phyloP scores from a whole-genome alignment of 2,329 filamentous ascomycete species.

The Fusarium penzigii region DNA sequence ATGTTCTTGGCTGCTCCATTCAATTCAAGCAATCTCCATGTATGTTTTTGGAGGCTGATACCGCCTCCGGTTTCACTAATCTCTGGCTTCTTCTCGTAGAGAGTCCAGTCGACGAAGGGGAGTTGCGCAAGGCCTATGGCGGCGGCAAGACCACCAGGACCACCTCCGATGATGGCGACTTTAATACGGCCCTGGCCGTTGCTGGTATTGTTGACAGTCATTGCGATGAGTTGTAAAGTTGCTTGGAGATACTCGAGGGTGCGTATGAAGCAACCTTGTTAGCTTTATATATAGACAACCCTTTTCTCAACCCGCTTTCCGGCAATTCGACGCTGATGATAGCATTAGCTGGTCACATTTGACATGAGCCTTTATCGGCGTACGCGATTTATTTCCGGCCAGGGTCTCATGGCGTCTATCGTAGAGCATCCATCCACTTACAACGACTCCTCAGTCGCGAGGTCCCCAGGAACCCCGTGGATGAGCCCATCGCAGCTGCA shows the following conservation, averaged over 20 bases:
- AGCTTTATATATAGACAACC: too few relatives aligned
- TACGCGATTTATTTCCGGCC: background rate
- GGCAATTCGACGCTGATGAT: background rate
- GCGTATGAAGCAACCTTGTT: too few relatives aligned
- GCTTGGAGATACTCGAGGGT: background rate
- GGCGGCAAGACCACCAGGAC: conserved; percentile 31
- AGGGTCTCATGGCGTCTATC: background rate
- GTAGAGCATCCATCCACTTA: background rate
- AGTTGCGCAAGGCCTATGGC: conserved; percentile 34
- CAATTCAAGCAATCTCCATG: conserved; percentile 37
- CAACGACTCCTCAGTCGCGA: background rate
- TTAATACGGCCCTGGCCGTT: conserved; percentile 15
- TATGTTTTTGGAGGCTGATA: conserved; percentile 38
- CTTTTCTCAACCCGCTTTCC: background rate
- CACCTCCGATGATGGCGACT: conserved; percentile 31
- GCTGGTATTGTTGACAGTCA: conserved; percentile 19
- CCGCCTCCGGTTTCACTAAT: conserved; percentile 40
- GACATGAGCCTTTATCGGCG: background rate
- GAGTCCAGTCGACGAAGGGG: conserved; percentile 32
- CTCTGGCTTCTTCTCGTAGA: conserved; percentile 38
- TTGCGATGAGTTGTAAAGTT: conserved; percentile 1
- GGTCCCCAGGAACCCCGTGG: background rate
- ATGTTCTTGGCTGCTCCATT: conserved; percentile 35
- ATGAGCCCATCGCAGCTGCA: conserved; percentile 21
- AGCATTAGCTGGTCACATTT: background rate